These are phyloP conservation scores for Suhomyces kunorum DNA, from an alignment of 1,139 yeast species.

Conservation along the genomic window DNA sequence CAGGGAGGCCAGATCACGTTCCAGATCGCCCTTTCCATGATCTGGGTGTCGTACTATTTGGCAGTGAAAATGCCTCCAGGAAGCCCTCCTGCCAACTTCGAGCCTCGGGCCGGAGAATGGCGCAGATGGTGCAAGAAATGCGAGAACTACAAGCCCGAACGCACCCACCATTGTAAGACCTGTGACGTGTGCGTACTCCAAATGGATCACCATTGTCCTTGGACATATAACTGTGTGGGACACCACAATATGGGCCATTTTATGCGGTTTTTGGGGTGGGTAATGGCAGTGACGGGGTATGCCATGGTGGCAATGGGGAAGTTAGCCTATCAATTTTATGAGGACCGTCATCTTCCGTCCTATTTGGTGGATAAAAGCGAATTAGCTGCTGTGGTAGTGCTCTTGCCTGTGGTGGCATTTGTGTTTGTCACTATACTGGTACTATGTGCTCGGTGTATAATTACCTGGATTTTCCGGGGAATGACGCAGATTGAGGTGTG, in stretches of 20 bases:
- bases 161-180: conserved; percentile 77
- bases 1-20: conserved; percentile 45
- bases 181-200: conserved; percentile 63
- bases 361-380: conserved; percentile 58
- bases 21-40: conserved; percentile 51
- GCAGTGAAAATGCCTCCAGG: conserved; percentile 67
- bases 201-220: conserved; percentile 88
- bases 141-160: conserved; percentile 64
- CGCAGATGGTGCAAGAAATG: conserved; percentile 69
- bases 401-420: conserved; percentile 58
- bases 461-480: conserved; percentile 61
- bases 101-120: conserved; percentile 46
- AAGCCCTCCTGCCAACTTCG: conserved; percentile 46
- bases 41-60: conserved; percentile 69
- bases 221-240: conserved; percentile 88
- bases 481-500: conserved; percentile 90
- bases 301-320: conserved; percentile 45
- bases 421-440: conserved; percentile 59
- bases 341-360: conserved; percentile 56
- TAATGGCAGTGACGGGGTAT: conserved; percentile 55
- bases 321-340: conserved; percentile 50
- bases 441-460: conserved; percentile 61
- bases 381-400: conserved; percentile 54
- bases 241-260: conserved; percentile 80
- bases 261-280: conserved; percentile 73